Evolutionary conservation across 345 rosid genomes (phyloP).

Genomic region (Populus tremula): DNA sequence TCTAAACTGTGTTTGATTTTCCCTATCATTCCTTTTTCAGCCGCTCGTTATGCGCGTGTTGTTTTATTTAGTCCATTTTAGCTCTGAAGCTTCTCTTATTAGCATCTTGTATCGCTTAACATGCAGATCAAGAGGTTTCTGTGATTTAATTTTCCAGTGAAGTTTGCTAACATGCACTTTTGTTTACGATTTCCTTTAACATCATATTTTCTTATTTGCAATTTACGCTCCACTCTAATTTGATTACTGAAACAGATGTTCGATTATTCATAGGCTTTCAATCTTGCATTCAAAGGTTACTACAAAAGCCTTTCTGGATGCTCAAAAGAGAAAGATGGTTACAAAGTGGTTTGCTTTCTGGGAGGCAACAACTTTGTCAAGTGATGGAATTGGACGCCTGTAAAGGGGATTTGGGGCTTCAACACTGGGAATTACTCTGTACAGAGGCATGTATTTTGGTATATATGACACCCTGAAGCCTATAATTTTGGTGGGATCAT

Average conservation of each 20-base stretch:
- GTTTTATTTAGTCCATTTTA: neutral
- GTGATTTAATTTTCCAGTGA: neutral
- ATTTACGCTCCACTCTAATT: conserved; percentile 26
- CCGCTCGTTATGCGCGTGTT: neutral
- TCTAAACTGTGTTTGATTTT: neutral
- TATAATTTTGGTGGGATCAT: too few relatives aligned
- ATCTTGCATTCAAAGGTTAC: conserved; percentile 96
- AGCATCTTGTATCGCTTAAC: neutral
- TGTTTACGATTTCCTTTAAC: neutral
- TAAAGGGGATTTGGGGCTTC: too few relatives aligned
- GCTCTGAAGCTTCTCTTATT: neutral
- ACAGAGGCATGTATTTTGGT: too few relatives aligned
- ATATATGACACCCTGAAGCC: too few relatives aligned
- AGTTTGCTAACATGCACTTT: neutral
- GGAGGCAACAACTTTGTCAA: too few relatives aligned
- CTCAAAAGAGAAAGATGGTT: conserved; percentile 88
- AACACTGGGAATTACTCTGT: too few relatives aligned
- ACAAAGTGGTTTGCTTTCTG: too few relatives aligned
- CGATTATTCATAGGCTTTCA: conserved; percentile 82
- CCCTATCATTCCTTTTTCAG: neutral
- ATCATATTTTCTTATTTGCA: neutral
- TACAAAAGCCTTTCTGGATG: conserved; percentile 67
- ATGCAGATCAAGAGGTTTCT: neutral
- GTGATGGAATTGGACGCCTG: too few relatives aligned
- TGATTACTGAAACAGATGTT: conserved; percentile 52